phyloP scores from a whole-genome alignment of 2,329 filamentous ascomycete species.

The Cladosporium austrohemisphaericum region DNA sequence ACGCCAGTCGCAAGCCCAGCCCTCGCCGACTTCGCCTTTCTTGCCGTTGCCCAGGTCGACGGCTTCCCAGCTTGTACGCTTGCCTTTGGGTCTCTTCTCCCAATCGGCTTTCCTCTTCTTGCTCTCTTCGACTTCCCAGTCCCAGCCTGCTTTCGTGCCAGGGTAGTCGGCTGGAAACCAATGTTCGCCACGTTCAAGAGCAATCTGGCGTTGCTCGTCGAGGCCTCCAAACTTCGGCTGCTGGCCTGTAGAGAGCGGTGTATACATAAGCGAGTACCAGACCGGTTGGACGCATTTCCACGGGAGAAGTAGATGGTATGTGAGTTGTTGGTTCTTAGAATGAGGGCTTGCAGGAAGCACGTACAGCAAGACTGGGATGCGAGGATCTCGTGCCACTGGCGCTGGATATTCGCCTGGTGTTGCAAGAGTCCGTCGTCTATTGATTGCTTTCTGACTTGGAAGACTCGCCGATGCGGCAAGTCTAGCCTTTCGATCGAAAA shows the following conservation, averaged over 20 bases:
- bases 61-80: slow-evolving; percentile 69
- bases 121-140: slow-evolving; percentile 70
- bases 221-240: slow-evolving; percentile 81
- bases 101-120: slow-evolving; percentile 60
- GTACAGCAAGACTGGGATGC: slow-evolving; percentile 72
- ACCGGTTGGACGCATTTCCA: slow-evolving; percentile 85
- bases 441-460: slow-evolving; percentile 73
- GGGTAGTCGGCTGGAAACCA: slow-evolving; percentile 88
- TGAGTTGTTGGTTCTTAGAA: slow-evolving; percentile 56
- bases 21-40: slow-evolving; percentile 78
- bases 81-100: slow-evolving; percentile 76
- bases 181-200: slow-evolving; percentile 71
- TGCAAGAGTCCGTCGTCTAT: slow-evolving; percentile 65
- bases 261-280: slow-evolving; percentile 84
- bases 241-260: slow-evolving; percentile 71
- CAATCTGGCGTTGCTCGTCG: slow-evolving; percentile 72
- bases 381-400: slow-evolving; percentile 59
- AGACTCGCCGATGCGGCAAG: slow-evolving; percentile 63
- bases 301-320: slow-evolving; percentile 80
- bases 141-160: slow-evolving; percentile 71
- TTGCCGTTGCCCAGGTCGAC: slow-evolving; percentile 69
- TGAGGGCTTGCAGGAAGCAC: slow-evolving; percentile 33
- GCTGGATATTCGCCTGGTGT: slow-evolving; percentile 61
- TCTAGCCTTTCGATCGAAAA: slow-evolving; percentile 68
- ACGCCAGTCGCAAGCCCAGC: slow-evolving; percentile 76